Conservation (phyloP, 1,284 basidiomycete species). For the Trichosporon faecale region DNA sequence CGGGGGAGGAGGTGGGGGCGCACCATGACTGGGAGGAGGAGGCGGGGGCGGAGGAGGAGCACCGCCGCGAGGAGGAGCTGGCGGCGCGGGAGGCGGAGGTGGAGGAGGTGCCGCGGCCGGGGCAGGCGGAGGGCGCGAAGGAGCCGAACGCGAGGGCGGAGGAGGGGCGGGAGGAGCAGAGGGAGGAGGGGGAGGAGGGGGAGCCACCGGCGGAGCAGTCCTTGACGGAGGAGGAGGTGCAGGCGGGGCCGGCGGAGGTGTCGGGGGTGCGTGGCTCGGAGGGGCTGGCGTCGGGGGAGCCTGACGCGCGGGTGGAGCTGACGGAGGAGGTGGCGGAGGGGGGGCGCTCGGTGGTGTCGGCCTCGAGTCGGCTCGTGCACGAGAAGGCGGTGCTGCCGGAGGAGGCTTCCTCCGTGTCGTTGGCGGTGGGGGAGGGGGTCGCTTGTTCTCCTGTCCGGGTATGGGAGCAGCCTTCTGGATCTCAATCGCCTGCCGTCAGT, state of each 20-base stretch:
- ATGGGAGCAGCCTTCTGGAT: not conserved
- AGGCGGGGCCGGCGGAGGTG: constrained; percentile 57
- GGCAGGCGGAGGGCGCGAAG: constrained; percentile 32
- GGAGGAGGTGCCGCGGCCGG: constrained; percentile 47
- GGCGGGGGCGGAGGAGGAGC: constrained; percentile 42
- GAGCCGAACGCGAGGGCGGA: constrained; percentile 15
- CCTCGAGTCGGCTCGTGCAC: constrained; percentile 30
- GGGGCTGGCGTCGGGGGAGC: constrained; percentile 24
- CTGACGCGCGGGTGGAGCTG: constrained; percentile 47
- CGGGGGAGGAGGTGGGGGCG: constrained; percentile 34
- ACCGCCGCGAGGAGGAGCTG: constrained; percentile 29
- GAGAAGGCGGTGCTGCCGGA: constrained; percentile 52
- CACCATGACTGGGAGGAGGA: not conserved
- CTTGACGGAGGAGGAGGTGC: constrained; percentile 29
- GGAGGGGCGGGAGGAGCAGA: constrained; percentile 40
- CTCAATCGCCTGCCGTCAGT: constrained; percentile 9
- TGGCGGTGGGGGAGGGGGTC: constrained; percentile 41
- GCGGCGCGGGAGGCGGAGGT: constrained; percentile 23
- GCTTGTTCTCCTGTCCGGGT: constrained; percentile 9
- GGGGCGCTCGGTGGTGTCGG: constrained; percentile 34
- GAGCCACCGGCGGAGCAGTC: not conserved
- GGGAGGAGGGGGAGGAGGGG: constrained; percentile 38
- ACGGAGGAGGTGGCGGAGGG: constrained; percentile 44
- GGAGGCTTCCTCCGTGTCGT: constrained; percentile 52
- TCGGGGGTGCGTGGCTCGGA: constrained; percentile 30